Base-by-base conservation (phyloP, 2,329 filamentous ascomycete species). In the Alternaria alternata region DNA sequence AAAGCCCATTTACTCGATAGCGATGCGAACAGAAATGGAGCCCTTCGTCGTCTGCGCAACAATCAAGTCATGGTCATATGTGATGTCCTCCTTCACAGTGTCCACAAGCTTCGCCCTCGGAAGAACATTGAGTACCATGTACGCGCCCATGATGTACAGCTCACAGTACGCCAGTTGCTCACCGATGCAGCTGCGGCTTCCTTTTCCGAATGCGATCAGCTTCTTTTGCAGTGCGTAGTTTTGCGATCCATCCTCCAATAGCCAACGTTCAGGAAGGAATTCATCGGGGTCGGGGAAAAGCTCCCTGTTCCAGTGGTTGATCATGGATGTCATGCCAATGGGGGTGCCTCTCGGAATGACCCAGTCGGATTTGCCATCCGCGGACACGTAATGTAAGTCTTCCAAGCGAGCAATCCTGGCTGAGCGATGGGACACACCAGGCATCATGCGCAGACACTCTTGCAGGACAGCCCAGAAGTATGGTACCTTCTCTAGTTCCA, bases 391-490 rank as follows among this genome's bases (percentile, higher is more conserved):
- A 47, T 64, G 55, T 41, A 72, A 43, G 51, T 71, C 64, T 59
- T 72, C 61, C 36, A 64, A 52, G 7, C 65, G 63, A 43, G 68
- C 63, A 48, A 69, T 67, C 53, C 66, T 54, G 36, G 66, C 63
- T 18, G 63, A 64, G 14, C 66, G 43, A 59, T 72, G 69, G 6
- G 69, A 69, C 48, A 67, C 71, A 53, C 66, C 78, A 47, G 64
- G 74, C 69, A 66, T 76, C 66, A 78, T 64, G n/a, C 77, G 74
- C 26, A 78, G 62, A 43, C 71, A 76, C 61, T 79, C 78, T 36
- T 70, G 64, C n/a, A 79, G 51, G 3, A 75, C 58, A 28, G 75
- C 76, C 55, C 69, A 70, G 46, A 78, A 68, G 53, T 74, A 77
- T 0, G 76, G 75, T 3, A 71, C 64, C 36, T 71, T 70, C 43